A percentile compares a stretch with the other conserved stretches of the same genome.
Conservation (phyloP, 805 yeast species). For the Wickerhamomyces queroliae region DNA sequence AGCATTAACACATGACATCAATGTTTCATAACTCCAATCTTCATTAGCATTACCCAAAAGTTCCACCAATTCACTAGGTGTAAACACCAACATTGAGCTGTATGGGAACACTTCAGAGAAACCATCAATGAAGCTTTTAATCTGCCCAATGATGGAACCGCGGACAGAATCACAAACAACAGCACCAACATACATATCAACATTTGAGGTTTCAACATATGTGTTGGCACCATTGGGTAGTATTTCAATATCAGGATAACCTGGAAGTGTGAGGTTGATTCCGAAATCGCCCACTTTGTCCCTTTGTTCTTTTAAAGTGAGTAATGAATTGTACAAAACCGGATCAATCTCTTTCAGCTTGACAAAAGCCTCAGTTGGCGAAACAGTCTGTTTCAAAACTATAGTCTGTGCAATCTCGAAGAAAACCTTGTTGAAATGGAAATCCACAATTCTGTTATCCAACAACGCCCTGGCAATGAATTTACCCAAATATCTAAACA, state of each 20-base stretch:
- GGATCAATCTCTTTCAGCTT: conserved; percentile 49
- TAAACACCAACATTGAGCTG: conserved; percentile 60
- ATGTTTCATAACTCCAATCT: conserved; percentile 74
- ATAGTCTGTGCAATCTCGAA: conserved; percentile 49
- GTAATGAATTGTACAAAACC: conserved; percentile 51
- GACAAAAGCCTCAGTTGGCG: conserved; percentile 6
- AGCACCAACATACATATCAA: conserved; percentile 48
- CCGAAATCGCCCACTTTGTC: conserved; percentile 44
- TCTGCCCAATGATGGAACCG: conserved; percentile 58
- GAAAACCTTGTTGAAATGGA: conserved; percentile 66
- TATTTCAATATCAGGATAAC: conserved; percentile 56
- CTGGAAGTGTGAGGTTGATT: conserved; percentile 72
- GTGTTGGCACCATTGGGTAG: conserved; percentile 48
- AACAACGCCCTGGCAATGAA: conserved; percentile 82
- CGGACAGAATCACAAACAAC: conserved; percentile 57
- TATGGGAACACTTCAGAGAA: conserved; percentile 82
- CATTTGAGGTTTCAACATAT: conserved; percentile 44
- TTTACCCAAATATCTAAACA: conserved; percentile 68
- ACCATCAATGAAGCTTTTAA: conserved; percentile 68
- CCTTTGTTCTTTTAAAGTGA: conserved; percentile 39
- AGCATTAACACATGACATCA: conserved; percentile 60
- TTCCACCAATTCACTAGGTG: conserved; percentile 65
- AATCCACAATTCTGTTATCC: conserved; percentile 85
- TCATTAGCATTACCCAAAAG: conserved; percentile 77
- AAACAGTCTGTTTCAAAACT: conserved; percentile 13